Percentiles rank a stretch among this genome's conserved stretches.
Conservation (phyloP, 1,284 basidiomycete species). For the Ganoderma sp. region DNA sequence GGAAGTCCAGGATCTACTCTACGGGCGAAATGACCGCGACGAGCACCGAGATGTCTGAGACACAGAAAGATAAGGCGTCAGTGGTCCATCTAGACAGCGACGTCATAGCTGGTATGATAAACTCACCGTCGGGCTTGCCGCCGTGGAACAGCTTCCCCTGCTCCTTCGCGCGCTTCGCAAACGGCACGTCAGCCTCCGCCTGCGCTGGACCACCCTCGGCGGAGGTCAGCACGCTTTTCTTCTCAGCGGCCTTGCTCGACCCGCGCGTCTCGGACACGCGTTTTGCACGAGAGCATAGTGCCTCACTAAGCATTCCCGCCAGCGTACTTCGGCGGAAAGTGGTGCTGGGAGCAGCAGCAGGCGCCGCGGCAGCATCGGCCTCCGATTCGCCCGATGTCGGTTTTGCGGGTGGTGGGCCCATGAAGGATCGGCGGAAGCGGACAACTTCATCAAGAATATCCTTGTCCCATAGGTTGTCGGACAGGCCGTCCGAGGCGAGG, state of each 20-base stretch:
- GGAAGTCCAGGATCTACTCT: constrained; percentile 5
- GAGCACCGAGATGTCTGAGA: constrained; percentile 63
- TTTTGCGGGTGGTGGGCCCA: constrained; percentile 20
- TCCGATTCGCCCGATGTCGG: neutral
- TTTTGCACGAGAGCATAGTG: constrained; percentile 71
- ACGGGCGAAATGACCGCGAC: constrained; percentile 45
- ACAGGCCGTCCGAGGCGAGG: constrained; percentile 87
- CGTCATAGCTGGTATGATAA: neutral
- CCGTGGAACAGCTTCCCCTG: constrained; percentile 68
- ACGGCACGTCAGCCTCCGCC: constrained; percentile 61
- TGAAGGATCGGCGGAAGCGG: constrained; percentile 61
- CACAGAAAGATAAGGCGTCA: neutral
- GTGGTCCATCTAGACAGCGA: neutral
- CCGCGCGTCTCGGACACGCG: constrained; percentile 57
- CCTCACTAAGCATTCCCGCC: constrained; percentile 72
- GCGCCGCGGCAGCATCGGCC: neutral
- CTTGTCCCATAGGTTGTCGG: constrained; percentile 95
- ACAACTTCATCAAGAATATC: constrained; percentile 91
- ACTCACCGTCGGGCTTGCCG: constrained; percentile 74
- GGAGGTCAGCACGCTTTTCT: constrained; percentile 11
- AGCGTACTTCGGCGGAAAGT: constrained; percentile 59
- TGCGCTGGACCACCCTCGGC: constrained; percentile 19
- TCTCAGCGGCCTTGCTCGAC: constrained; percentile 12
- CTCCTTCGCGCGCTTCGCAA: constrained; percentile 69
- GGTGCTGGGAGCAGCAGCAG: constrained; percentile 27